phyloP scores from a whole-genome alignment of 148 eudicot species.

The Simmondsia chinensis region DNA sequence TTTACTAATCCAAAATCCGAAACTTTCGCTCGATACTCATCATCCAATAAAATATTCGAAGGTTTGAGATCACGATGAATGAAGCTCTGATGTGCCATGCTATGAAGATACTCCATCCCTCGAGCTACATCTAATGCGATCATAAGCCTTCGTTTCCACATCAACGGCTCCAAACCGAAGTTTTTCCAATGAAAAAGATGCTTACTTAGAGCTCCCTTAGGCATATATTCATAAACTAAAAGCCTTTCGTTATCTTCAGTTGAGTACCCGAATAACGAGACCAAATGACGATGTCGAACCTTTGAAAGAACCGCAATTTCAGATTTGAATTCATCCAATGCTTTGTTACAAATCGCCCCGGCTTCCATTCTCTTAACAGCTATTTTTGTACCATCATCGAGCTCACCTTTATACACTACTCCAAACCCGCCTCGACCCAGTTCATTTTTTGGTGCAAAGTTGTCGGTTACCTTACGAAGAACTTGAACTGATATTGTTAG shows the following conservation, averaged over 20 bases:
- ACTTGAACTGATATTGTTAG: slow-evolving; percentile 47
- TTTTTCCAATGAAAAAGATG: slow-evolving; percentile 60
- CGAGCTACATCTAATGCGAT: slow-evolving; percentile 74
- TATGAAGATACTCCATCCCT: slow-evolving; percentile 74
- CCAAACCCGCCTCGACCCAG: slow-evolving; percentile 89
- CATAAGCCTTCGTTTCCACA: slow-evolving; percentile 51
- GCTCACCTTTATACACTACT: slow-evolving; percentile 56
- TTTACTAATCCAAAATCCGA: slow-evolving; percentile 76
- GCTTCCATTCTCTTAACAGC: slow-evolving; percentile 82
- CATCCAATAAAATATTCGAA: slow-evolving; percentile 59
- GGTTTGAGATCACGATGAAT: slow-evolving; percentile 77
- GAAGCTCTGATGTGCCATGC: slow-evolving; percentile 58
- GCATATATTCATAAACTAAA: slow-evolving; percentile 71
- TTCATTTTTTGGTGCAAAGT: slow-evolving; percentile 50
- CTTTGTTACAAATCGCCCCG: slow-evolving; percentile 42
- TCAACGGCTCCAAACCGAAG: slow-evolving; percentile 41
- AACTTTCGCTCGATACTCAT: slow-evolving; percentile 65
- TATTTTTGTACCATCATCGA: slow-evolving; percentile 52
- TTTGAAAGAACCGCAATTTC: slow-evolving; percentile 70
- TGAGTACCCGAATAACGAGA: slow-evolving; percentile 55
- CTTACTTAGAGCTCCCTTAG: slow-evolving; percentile 60
- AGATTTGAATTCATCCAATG: slow-evolving; percentile 57
- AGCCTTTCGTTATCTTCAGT: slow-evolving; percentile 58
- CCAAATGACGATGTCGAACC: slow-evolving; percentile 64
- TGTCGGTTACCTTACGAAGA: slow-evolving; percentile 50